A percentile compares a stretch with the other conserved stretches of the same genome.
Evolutionary conservation across 768 basidiomycete species (phyloP).

Genomic region (button mushroom (Agaricus bisporus)): DNA sequence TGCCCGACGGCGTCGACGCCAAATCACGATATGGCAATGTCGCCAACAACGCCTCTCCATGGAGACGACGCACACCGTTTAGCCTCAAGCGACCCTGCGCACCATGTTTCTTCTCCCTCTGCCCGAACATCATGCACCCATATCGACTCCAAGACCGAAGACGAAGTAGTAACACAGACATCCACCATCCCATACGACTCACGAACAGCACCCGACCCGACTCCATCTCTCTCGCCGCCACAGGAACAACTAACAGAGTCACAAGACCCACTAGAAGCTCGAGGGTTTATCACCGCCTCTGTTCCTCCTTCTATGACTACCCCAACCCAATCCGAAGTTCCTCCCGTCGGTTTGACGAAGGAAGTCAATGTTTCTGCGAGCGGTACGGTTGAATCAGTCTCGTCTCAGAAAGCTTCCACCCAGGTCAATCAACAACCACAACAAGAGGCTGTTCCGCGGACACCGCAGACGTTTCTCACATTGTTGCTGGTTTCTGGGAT

Average conservation of each 20-base stretch:
- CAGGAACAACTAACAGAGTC: neutral
- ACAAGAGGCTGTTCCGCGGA: constrained; percentile 40
- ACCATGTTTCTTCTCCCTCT: constrained; percentile 12
- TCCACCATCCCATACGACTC: constrained; percentile 18
- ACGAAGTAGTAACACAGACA: constrained; percentile 15
- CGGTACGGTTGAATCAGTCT: constrained; percentile 8
- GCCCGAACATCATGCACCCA: constrained; percentile 51
- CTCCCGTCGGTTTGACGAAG: constrained; percentile 18
- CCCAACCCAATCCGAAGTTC: constrained; percentile 1
- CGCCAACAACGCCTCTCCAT: neutral
- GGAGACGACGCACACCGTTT: neutral
- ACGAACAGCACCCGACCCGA: neutral
- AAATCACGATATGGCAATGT: neutral
- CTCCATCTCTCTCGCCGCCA: neutral
- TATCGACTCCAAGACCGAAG: constrained; percentile 31
- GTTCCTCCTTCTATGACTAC: neutral
- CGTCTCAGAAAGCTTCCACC: constrained; percentile 6
- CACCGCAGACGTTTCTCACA: constrained; percentile 58
- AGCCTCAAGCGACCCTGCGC: neutral
- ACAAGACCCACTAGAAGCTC: neutral
- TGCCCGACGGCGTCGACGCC: neutral
- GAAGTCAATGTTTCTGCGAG: constrained; percentile 7
- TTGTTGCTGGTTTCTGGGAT: constrained; percentile 70
- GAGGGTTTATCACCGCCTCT: neutral
- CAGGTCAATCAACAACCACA: constrained; percentile 5